Evolutionary conservation across 768 basidiomycete genomes (phyloP).

Genomic region (Mycena galericulata): DNA sequence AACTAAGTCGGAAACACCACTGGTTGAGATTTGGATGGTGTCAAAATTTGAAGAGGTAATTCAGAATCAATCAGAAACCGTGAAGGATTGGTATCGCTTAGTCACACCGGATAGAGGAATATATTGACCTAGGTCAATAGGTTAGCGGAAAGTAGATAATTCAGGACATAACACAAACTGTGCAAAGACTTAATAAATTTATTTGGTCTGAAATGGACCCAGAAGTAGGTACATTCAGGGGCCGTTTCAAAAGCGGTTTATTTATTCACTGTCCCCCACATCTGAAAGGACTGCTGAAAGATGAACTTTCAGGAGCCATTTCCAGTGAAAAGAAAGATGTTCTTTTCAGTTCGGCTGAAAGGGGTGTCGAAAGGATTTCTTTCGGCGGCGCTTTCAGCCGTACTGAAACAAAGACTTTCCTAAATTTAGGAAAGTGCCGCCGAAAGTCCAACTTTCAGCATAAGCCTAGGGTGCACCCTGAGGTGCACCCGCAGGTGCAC

Average conservation of each 20-base stretch:
- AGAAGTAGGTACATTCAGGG: neutral
- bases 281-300: neutral
- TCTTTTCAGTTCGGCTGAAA: too few relatives aligned
- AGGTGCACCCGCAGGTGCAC: neutral
- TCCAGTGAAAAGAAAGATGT: too few relatives aligned
- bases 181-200: neutral
- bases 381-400: too few relatives aligned
- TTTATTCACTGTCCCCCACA: neutral
- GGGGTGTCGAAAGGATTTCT: too few relatives aligned
- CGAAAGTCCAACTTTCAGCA: neutral
- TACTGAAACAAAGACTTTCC: too few relatives aligned
- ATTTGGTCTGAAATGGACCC: neutral
- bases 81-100: too few relatives aligned
- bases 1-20: too few relatives aligned
- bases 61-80: too few relatives aligned
- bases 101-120: neutral
- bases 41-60: too few relatives aligned
- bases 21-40: too few relatives aligned
- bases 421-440: too few relatives aligned
- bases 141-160: neutral
- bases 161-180: neutral
- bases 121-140: neutral
- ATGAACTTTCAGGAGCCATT: neutral
- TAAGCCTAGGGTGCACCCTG: neutral
- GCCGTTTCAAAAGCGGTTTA: neutral